Conservation (phyloP, 2,329 filamentous ascomycete genomes). For the Sporothrix mexicana region DNA sequence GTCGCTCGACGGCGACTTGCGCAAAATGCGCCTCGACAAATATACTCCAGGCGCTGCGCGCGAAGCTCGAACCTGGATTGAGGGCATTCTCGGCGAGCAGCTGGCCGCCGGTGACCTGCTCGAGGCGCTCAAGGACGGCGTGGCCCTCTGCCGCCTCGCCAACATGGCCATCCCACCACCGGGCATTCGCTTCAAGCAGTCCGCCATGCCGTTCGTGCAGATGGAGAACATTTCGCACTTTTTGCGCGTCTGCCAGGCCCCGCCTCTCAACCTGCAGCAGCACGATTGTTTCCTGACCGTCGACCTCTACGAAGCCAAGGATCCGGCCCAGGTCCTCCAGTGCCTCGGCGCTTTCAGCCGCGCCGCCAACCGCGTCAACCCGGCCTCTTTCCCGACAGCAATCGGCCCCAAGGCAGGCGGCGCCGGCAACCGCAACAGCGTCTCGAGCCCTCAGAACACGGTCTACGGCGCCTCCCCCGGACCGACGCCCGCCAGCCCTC, state of each 20-base stretch:
- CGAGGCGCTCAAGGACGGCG: conserved; percentile 86
- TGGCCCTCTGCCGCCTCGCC: conserved; percentile 87
- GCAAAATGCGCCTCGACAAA: conserved; percentile 87
- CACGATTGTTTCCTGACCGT: conserved; percentile 98
- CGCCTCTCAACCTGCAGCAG: conserved; percentile 84
- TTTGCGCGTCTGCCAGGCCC: conserved; percentile 81
- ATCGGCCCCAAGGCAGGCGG: conserved; percentile 69
- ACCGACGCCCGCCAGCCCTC: conserved; percentile 36
- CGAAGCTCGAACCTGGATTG: conserved; percentile 85
- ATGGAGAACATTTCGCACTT: conserved; percentile 99
- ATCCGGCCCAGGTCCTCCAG: conserved; percentile 93
- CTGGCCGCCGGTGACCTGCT: conserved; percentile 78
- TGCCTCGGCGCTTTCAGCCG: conserved; percentile 92
- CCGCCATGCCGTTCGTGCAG: conserved; percentile 95
- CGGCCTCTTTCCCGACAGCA: conserved; percentile 71
- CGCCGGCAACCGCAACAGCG: conserved; percentile 64
- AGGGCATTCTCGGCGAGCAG: conserved; percentile 75
- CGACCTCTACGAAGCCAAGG: conserved; percentile 93
- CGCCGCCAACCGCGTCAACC: conserved; percentile 76
- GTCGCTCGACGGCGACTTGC: conserved; percentile 93
- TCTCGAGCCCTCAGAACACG: conserved; percentile 50
- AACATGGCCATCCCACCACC: conserved; percentile 79
- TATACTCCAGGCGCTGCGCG: conserved; percentile 91
- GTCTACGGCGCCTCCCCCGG: conserved; percentile 54
- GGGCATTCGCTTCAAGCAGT: conserved; percentile 87